Conservation (phyloP, 2,329 filamentous ascomycete species). For the Drechslerella coelobrocha region DNA sequence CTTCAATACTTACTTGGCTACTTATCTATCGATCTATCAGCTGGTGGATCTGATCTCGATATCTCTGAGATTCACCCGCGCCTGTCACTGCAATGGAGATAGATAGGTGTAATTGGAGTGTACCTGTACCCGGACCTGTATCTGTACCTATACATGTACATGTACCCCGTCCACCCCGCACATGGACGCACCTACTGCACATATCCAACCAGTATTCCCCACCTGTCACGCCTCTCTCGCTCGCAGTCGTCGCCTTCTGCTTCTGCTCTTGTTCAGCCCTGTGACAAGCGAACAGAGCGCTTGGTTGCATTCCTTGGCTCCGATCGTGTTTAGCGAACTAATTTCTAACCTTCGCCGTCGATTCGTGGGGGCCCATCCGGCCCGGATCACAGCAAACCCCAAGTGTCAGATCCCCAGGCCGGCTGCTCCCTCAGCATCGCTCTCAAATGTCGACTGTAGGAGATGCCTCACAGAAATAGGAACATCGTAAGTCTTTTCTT, state of each 20-base stretch:
- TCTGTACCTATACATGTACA: too few relatives aligned
- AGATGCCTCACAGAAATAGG: conserved; percentile 39
- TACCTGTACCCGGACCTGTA: not conserved
- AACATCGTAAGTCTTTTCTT: conserved; percentile 45
- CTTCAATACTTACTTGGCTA: too few relatives aligned
- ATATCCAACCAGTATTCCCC: not conserved
- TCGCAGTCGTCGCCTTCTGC: too few relatives aligned
- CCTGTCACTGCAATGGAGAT: not conserved
- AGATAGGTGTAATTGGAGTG: not conserved
- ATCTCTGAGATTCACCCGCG: not conserved
- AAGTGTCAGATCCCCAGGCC: too few relatives aligned
- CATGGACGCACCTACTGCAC: not conserved
- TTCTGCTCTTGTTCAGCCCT: not conserved
- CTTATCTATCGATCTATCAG: not conserved
- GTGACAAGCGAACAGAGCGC: conserved; percentile 11
- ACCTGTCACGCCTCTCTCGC: too few relatives aligned
- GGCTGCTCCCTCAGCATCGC: conserved; percentile 17
- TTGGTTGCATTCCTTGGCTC: conserved; percentile 22
- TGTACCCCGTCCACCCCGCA: not conserved
- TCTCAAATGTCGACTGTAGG: conserved; percentile 22
- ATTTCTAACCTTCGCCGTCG: not conserved
- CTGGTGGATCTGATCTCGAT: too few relatives aligned
- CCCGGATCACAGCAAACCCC: too few relatives aligned
- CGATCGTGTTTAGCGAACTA: conserved; percentile 4
- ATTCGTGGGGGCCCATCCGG: conserved; percentile 10